Percentiles rank a stretch among this genome's conserved stretches.
Conservation (phyloP, 208 protist species). For the Trichomonas vaginalis region DNA sequence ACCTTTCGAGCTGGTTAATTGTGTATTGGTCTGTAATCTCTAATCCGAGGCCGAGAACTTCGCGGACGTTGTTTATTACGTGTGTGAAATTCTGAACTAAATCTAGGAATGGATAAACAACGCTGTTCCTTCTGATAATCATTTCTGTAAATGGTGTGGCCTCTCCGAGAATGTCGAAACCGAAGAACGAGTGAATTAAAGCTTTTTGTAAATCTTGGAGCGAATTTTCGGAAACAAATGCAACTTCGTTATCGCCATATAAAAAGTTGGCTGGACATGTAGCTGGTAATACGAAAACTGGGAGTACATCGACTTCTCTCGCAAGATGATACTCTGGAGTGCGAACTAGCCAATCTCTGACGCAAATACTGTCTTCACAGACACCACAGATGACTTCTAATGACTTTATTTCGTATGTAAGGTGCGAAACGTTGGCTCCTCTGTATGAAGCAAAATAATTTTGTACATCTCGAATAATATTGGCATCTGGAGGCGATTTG, state of each 20-base stretch:
- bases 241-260: neutral
- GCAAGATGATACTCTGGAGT: neutral
- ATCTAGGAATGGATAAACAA: neutral
- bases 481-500: neutral
- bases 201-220: neutral
- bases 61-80: neutral
- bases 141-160: neutral
- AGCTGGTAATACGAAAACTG: neutral
- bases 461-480: neutral
- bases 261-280: neutral
- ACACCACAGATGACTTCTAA: neutral
- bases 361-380: neutral
- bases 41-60: neutral
- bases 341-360: neutral
- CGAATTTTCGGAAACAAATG: neutral
- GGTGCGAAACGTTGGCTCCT: neutral
- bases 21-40: neutral
- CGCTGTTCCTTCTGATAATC: neutral
- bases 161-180: neutral
- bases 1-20: neutral
- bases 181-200: neutral
- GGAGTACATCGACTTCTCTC: neutral
- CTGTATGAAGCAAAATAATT: neutral
- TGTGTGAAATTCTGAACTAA: neutral
- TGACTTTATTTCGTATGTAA: neutral